These are phyloP conservation scores for Cardamine resedifolia DNA, from an alignment of 345 rosid genomes.

Conservation along the genomic window DNA sequence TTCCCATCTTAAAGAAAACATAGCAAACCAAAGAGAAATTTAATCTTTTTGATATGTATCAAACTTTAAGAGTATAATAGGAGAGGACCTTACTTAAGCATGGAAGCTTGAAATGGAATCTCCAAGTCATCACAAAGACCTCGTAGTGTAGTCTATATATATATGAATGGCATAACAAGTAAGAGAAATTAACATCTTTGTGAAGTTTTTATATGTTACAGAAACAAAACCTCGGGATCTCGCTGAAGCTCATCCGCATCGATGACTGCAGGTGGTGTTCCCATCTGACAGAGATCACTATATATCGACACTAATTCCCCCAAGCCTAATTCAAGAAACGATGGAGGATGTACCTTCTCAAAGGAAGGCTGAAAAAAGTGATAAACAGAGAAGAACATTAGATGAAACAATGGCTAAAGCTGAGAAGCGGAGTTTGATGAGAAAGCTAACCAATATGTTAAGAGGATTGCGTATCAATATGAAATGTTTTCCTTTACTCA, in stretches of 20 bases:
- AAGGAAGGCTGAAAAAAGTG: slow-evolving; percentile 69
- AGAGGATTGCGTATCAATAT: slow-evolving; percentile 79
- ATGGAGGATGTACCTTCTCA: slow-evolving; percentile 62
- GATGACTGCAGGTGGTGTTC: slow-evolving; percentile 63
- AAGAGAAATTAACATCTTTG: not conserved
- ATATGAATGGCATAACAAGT: not conserved
- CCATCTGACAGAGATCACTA: slow-evolving; percentile 65
- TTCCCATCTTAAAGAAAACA: too few relatives aligned
- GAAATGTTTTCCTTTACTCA: slow-evolving; percentile 83
- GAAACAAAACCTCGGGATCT: slow-evolving; percentile 69
- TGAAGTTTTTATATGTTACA: not conserved
- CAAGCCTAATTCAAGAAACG: slow-evolving; percentile 75
- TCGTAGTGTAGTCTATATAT: slow-evolving; percentile 56
- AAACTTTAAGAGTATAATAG: not conserved
- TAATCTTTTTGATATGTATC: not conserved
- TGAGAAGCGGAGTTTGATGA: not conserved
- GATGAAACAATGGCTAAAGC: slow-evolving; percentile 12
- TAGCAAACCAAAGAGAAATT: not conserved
- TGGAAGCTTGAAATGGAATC: slow-evolving; percentile 70
- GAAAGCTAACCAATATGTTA: slow-evolving; percentile 56
- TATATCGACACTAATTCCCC: slow-evolving; percentile 67
- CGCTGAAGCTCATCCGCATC: slow-evolving; percentile 73
- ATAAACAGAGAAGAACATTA: slow-evolving; percentile 8
- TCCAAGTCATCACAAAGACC: slow-evolving; percentile 74
- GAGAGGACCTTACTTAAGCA: slow-evolving; percentile 62